phyloP scores from a whole-genome alignment of 257 asterid genomes.

The Gardenia jasminoides region DNA sequence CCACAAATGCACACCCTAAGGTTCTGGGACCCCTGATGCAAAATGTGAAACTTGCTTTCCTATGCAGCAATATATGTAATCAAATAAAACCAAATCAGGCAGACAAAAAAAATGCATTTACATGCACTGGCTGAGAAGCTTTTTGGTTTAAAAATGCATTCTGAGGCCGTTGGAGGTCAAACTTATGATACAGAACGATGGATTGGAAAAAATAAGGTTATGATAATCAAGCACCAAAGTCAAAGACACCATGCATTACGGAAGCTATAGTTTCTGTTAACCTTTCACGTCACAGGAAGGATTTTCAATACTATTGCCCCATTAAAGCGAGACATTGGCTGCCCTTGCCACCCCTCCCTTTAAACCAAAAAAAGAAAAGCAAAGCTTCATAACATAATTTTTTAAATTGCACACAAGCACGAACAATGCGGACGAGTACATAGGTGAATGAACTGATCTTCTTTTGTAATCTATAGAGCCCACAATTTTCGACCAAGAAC shows the following conservation, averaged over 20 bases:
- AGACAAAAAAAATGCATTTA: not conserved
- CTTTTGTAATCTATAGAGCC: not conserved
- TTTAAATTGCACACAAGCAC: not conserved
- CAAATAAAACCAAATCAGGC: not conserved
- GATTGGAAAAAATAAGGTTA: not conserved
- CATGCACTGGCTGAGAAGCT: not conserved
- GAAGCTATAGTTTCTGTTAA: not conserved
- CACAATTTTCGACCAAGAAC: not conserved
- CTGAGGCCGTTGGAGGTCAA: not conserved
- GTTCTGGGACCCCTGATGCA: not conserved
- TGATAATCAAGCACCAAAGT: not conserved
- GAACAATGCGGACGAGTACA: not conserved
- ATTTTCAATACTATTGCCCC: not conserved
- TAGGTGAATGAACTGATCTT: not conserved
- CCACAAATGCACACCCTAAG: not conserved
- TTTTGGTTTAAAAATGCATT: not conserved
- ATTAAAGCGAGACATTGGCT: not conserved
- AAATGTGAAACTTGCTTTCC: not conserved
- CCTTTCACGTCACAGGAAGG: not conserved
- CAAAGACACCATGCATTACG: not conserved
- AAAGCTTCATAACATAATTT: not conserved
- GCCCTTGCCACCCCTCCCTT: not conserved
- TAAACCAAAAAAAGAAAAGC: not conserved
- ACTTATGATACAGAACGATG: not conserved
- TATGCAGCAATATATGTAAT: not conserved